Percentiles rank a stretch among this genome's conserved stretches.
Conservation (phyloP, 2,329 filamentous ascomycete species). For the Phaeosphaeriaceae sp. region DNA sequence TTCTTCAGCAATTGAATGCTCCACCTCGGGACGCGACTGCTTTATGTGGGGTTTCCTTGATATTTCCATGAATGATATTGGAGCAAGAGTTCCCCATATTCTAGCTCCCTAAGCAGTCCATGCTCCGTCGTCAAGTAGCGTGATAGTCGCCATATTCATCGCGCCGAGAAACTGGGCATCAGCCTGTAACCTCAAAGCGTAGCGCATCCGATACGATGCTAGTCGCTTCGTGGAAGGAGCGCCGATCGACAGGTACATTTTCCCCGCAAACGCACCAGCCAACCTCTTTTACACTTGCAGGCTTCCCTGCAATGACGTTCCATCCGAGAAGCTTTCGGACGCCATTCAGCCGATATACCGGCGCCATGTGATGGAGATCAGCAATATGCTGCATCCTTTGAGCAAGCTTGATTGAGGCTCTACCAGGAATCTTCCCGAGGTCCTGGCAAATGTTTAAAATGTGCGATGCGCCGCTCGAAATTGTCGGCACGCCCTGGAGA, state of each 20-base stretch:
- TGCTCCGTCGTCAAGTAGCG: background rate
- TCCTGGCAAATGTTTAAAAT: conserved; percentile 12
- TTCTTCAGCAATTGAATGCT: background rate
- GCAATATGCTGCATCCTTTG: conserved; percentile 16
- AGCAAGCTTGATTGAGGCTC: conserved; percentile 18
- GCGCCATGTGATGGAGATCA: conserved; percentile 21
- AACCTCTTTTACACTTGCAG: conserved; percentile 1
- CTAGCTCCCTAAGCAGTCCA: background rate
- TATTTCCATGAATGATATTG: background rate
- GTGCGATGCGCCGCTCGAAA: conserved; percentile 8
- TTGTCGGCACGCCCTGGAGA: background rate
- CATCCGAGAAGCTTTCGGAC: conserved; percentile 22
- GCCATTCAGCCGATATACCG: conserved; percentile 29
- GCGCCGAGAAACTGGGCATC: conserved; percentile 2
- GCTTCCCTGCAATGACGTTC: conserved; percentile 13
- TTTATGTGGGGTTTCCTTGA: background rate
- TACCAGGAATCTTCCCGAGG: conserved; percentile 13
- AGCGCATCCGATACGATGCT: conserved; percentile 1
- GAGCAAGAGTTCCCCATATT: background rate
- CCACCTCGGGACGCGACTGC: background rate
- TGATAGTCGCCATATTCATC: background rate
- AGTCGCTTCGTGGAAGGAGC: conserved; percentile 1
- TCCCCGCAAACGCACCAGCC: conserved; percentile 6
- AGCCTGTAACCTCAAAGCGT: background rate
- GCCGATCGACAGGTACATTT: conserved; percentile 8